Evolutionary conservation across 441 rosid species (phyloP), one percentile per base, ranked within the genome.

Genomic region (Syzygium syzygioides): DNA sequence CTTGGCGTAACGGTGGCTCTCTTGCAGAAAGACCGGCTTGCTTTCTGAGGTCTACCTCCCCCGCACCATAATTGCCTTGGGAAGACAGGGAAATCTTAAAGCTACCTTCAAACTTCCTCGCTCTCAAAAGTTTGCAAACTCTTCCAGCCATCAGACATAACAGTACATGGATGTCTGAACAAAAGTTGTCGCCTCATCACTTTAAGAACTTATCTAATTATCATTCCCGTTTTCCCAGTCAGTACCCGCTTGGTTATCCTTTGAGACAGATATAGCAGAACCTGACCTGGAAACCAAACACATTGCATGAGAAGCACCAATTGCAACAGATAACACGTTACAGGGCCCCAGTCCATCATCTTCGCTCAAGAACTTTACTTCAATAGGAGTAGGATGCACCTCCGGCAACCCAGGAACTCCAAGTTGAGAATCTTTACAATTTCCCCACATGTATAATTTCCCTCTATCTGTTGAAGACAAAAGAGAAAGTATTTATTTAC

Each of bases 371-470:
- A 98, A 96, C 64, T 94, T 92, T 37, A 97, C 97, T 94, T 96
- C 94, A 1, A 93, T 93, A 1, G 99, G 99, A 89, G 86, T 85
- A 53, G 93, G 90, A 89, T 96, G 99, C 52, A 94, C 91, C 89
- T 96, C 97, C 4, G 96, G 95, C 87, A 97, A 89, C 85, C 98
- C 98, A 20, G 99, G 97, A 90, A 95, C 95, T 87, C 99, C 99
- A 89, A 96, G 76, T 90, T 98, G 99, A 86, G 93, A 94, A 91
- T 98, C 99, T 94, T 94, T 94, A 87, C 95, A 93, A 91, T 97
- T 98, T 93, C 99, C 99, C 99, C 99, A 98, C 98, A 94, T 94
- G 94, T 93, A 96, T 86, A 98, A 89, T 91, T 96, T 94, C 88
- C 98, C 99, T 91, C 90, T 90, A 90, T 95, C 99, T 97, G 93